Evolutionary conservation across 2,329 filamentous ascomycete genomes (phyloP), one percentile per base, ranked within the genome.

Genomic region (Cryphonectria parasitica): DNA sequence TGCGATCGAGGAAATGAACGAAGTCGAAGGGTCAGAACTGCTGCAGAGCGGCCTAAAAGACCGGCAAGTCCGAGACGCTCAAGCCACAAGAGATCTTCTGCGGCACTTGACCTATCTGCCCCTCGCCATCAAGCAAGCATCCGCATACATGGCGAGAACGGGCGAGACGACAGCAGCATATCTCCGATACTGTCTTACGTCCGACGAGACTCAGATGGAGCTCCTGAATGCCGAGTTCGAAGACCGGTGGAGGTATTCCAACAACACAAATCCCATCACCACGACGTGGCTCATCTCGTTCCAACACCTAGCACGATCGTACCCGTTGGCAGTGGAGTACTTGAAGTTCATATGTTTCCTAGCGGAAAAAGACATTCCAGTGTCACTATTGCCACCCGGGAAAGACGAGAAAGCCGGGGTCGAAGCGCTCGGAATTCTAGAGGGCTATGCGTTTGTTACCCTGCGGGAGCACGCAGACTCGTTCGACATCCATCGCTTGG

Each of bases 251-350:
- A 75, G 78, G 4, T 79, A 81, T 61, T 62, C 70, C 7, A 68
- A 43, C 3, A 74, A 69, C 1, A 25, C 67, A 19, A 80, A 80
- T 63, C 74, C 78, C 0, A 70, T 81, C 0, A 76, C 76, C 2
- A 77, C 74, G 2, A 81, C 79, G 0, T 81, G 77, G 79, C 72
- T 79, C 1, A 78, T 81, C 1, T 80, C 79, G 0, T 82, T 81
- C 66, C 22, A 73, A 0, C 74, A 81, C 2, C 79, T 81, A 10
- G 68, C 39, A 2, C 45, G 69, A 31, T 52, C 78, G n/a, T 52
- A 75, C 8, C 69, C 71, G 5, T 73, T 77, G 1, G 78, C 79
- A 0, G 75, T 73, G 22, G 15, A 76, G 7, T 80, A 77, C 61
- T 73, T 80, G 0, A 73, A 69, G 34, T 79, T 78, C 28, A 77